phyloP scores from a whole-genome alignment of 257 asterid species.

The Gentiana macrophylla region DNA sequence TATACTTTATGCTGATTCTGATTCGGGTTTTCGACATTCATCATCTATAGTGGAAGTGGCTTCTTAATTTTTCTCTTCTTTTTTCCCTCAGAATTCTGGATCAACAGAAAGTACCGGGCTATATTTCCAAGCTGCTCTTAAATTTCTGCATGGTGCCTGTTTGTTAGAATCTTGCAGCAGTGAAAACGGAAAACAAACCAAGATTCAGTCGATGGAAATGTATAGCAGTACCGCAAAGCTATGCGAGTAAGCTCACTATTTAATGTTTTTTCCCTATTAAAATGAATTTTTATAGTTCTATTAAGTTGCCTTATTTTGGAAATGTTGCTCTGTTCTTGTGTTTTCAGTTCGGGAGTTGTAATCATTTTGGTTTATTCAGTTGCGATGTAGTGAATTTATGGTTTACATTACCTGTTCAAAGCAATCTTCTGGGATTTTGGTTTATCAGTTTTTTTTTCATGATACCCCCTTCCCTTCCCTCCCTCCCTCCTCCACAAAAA shows the following conservation, averaged over 20 bases:
- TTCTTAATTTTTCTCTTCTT: no score
- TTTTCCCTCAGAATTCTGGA: conserved; percentile 52
- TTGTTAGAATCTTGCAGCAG: conserved; percentile 67
- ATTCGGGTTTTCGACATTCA: conserved; percentile 10
- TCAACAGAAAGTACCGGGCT: conserved; percentile 64
- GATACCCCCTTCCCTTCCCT: no score
- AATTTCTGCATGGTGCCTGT: conserved; percentile 93
- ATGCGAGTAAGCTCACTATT: conserved; percentile 69
- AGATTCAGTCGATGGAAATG: conserved; percentile 65
- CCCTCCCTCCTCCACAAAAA: no score
- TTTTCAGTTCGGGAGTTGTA: no score
- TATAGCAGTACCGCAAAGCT: conserved; percentile 95
- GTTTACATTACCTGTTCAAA: no score
- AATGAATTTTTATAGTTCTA: no score
- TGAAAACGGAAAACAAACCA: conserved; percentile 66
- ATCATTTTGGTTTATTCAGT: no score
- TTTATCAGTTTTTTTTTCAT: no score
- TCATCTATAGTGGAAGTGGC: conserved; percentile 7
- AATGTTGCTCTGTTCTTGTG: no score
- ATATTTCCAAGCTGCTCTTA: conserved; percentile 91
- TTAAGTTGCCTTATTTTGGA: no score
- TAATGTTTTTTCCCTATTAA: not conserved
- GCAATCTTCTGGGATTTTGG: no score
- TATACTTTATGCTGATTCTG: conserved; percentile 1
- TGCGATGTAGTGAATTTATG: no score